Percentiles rank a stretch among this genome's conserved stretches.
Conservation (phyloP, 805 yeast genomes). For the Vanderwaltozyma polyspora region DNA sequence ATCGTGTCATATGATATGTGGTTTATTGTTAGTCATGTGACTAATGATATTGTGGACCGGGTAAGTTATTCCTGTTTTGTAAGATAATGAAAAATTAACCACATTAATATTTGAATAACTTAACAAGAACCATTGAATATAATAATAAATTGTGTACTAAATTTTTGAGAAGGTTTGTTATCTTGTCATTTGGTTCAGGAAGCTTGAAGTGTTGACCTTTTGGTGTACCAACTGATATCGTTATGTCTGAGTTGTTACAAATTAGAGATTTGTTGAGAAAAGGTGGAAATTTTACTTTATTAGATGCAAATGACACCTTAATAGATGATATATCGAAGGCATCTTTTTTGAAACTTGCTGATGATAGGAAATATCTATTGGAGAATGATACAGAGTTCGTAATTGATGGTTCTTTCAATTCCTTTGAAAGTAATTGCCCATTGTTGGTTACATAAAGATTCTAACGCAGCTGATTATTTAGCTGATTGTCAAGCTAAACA, state of each 20-base stretch:
- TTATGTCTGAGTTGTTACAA: conserved; percentile 1
- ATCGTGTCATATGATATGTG: too few relatives aligned
- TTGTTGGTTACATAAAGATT: conserved; percentile 67
- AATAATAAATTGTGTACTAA: too few relatives aligned
- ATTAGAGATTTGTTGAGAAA: conserved; percentile 15
- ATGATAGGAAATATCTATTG: conserved; percentile 25
- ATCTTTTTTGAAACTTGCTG: conserved; percentile 18
- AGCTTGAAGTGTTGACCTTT: too few relatives aligned
- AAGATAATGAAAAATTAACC: too few relatives aligned
- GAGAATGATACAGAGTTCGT: conserved; percentile 44
- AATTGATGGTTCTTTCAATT: conserved; percentile 37
- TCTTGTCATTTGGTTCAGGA: too few relatives aligned
- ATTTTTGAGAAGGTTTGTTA: too few relatives aligned
- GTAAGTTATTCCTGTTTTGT: too few relatives aligned
- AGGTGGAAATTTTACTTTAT: conserved; percentile 9
- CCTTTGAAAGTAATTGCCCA: conserved; percentile 53
- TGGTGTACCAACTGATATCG: too few relatives aligned
- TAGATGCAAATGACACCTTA: conserved; percentile 11
- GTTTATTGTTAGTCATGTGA: too few relatives aligned
- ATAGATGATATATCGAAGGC: conserved; percentile 32
- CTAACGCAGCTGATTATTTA: conserved; percentile 72
- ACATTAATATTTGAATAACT: too few relatives aligned
- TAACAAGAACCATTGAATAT: too few relatives aligned
- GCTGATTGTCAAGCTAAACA: conserved; percentile 54
- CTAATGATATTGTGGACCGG: too few relatives aligned